Base-by-base conservation (phyloP, 148 eudicot species). In the Silene conica region DNA sequence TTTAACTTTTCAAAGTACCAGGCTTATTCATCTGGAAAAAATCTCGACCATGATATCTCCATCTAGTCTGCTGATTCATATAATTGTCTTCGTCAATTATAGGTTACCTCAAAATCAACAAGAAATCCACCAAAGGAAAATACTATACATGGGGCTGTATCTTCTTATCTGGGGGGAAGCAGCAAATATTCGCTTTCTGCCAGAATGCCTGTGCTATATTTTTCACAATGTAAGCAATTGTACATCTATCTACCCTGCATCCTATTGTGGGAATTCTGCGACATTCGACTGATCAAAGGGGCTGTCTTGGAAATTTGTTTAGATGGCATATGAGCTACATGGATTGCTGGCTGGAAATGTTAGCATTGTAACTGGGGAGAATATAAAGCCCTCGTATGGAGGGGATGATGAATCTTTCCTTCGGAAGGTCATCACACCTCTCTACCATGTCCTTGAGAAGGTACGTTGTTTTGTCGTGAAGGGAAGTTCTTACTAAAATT, bases 121-220 rank as follows among this genome's bases (percentile, higher is more conserved):
- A 69, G 95, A 93, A 74, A 76, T 86, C 72, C 96, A 89, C 65
- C 95, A 87, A 81, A 81, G 96, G 83, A 91, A 88, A 81, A 77
- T 94, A 70, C 86, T 94, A 69, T 91, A 94, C 83, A 91, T 88
- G 91, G 97, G 98, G 14, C 85, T 94, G 28, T 89, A 94, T 87
- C 95, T 94, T 84, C 97, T 91, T 78, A 88, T 91, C 28, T 94
- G 98, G 98, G 98, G 97, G 45, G 98, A 94, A 84, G 97, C 98
- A 66, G 94, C 98, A 19, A 94, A 94, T 76, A 79, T 91, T 67
- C 91, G 98, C 67, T 93, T 93, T 78, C 85, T 93, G 91, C 98
- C 98, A 62, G 98, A 93, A 79, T 93, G 98, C 77, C 85, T 94
- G 16, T 91, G 97, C 86, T 94, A 94, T 76, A 94, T 94, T 77